Evolutionary conservation across 495 filamentous ascomycete species (phyloP).

Genomic region (Penicillium tannophilum): DNA sequence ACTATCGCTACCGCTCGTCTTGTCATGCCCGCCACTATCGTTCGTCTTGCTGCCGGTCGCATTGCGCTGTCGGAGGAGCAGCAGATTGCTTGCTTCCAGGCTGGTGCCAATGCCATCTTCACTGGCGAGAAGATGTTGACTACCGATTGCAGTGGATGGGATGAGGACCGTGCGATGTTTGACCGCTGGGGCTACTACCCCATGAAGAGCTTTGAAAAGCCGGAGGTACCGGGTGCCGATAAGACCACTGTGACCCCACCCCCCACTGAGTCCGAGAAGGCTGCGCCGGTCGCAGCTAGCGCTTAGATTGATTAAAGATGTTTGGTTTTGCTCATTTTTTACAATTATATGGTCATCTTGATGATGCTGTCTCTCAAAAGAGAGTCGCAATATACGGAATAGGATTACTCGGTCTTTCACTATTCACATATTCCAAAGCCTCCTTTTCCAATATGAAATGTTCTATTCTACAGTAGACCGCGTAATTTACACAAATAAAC

Average conservation of each 20-base stretch:
- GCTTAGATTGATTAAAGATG: conserved; percentile 11
- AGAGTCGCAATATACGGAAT: background rate
- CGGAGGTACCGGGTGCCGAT: conserved; percentile 9
- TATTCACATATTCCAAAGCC: background rate
- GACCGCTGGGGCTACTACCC: conserved; percentile 73
- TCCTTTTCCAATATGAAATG: background rate
- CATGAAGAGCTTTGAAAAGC: conserved; percentile 60
- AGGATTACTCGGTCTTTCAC: background rate
- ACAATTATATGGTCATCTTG: background rate
- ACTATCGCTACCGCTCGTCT: conserved; percentile 80
- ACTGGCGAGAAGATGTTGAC: conserved; percentile 93
- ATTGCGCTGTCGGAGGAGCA: conserved; percentile 79
- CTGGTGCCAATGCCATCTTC: conserved; percentile 85
- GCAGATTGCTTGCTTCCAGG: conserved; percentile 81
- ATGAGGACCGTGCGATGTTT: conserved; percentile 80
- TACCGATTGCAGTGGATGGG: conserved; percentile 84
- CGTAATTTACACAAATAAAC: background rate
- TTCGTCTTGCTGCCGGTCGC: conserved; percentile 77
- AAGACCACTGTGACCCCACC: conserved; percentile 15
- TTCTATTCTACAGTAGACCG: background rate
- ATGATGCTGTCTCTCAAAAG: background rate
- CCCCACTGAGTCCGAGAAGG: conserved; percentile 20
- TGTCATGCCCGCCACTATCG: conserved; percentile 77
- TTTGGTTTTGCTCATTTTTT: background rate
- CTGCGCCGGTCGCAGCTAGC: conserved; percentile 34